Percentiles rank a stretch among this genome's conserved stretches.
Evolutionary conservation across 306 rosid species (phyloP).

Genomic region (Hippophae gyantsensis): DNA sequence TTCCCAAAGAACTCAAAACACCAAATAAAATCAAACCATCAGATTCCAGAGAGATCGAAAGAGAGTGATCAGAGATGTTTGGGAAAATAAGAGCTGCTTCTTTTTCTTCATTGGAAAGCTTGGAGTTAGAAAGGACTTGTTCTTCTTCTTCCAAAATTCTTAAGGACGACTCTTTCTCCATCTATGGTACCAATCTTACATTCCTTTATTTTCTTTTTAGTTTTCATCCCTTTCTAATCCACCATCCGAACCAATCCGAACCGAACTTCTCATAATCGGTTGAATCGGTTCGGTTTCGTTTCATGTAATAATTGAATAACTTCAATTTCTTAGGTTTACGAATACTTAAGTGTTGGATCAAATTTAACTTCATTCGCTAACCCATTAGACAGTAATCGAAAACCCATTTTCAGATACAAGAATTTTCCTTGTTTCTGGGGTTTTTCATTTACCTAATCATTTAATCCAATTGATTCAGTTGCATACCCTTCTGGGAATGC

Average conservation of each 20-base stretch:
- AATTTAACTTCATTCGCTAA: no score
- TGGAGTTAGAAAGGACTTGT: constrained; percentile 28
- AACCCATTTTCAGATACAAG: no score
- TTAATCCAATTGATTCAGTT: no score
- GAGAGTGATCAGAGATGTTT: constrained; percentile 33
- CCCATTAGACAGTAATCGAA: no score
- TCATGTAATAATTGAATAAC: no score
- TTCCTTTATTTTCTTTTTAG: not conserved
- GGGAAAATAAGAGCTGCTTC: constrained; percentile 61
- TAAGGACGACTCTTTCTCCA: constrained; percentile 66
- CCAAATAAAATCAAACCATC: no score
- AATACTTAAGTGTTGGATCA: no score
- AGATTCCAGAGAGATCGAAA: constrained; percentile 5
- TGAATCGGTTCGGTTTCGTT: not conserved
- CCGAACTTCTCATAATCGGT: not conserved
- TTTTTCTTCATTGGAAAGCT: constrained; percentile 47
- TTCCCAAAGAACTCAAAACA: not conserved
- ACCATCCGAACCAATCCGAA: not conserved
- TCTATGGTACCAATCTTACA: constrained; percentile 45
- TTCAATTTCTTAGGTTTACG: no score
- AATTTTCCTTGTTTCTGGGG: no score
- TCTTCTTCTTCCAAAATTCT: constrained; percentile 48
- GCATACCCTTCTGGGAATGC: no score
- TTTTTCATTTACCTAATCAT: no score
- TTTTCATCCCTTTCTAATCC: no score